Base-by-base conservation (phyloP, 805 yeast species). In the Hanseniaspora mollemarum region DNA sequence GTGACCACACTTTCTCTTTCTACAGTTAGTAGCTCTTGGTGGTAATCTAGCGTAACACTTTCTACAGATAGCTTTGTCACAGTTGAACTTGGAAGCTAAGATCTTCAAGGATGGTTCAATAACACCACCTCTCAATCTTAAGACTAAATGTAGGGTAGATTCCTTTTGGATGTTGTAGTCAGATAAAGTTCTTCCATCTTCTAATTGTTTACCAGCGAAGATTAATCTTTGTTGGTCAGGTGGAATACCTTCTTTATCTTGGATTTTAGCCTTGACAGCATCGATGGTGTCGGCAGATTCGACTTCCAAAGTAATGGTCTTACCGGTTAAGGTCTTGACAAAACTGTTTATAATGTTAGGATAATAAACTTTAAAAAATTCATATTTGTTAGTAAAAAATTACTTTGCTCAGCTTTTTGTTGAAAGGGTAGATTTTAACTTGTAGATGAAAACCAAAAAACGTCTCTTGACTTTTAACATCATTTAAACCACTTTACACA, bases 1-100 rank as follows among this genome's bases (percentile, higher is more conserved):
- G 94, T 92, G 98, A 71, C 98, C 98, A 78, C 98, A 92, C 83
- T 92, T 92, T 87, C 96, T 87, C 97, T 92, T 92, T 81, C 98
- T 87, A 83, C 98, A 92, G 96, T 92, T 92, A 76, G 97, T 92
- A 67, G 98, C 98, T 85, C 97, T 94, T 77, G 98, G 96, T 71
- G 98, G 98, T 71, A 92, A 88, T 82, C 98, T 92, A 68, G 98
- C 96, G 83, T 92, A 92, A 81, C 98, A 92, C 74, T 88, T 86
- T 78, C 98, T 94, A 83, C 98, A 92, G 73, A 92, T 90, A 62
- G 95, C 73, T 78, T 92, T 92, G 63, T 92, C 98, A 81, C 97
- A 92, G 94, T 92, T 92, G 90, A 84, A 92, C 79, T 92, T 92
- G 71, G 96, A 86, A 74, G 98, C 98, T 70, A 92, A 81, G 67